Conservation (phyloP, 2,329 filamentous ascomycete species). For the Verticillium nonalfalfae region DNA sequence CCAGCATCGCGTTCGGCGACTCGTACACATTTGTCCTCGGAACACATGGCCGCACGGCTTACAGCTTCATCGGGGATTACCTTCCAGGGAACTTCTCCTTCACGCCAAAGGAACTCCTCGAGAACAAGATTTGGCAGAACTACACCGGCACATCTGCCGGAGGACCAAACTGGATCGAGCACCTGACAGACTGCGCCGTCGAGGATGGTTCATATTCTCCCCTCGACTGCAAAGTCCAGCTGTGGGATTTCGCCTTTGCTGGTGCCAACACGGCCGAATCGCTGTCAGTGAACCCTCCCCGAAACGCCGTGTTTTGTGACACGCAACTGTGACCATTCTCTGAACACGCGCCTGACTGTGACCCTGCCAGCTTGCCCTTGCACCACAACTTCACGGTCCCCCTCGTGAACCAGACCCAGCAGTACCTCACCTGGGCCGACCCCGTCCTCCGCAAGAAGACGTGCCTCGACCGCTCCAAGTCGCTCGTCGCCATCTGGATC, state of each 20-base stretch:
- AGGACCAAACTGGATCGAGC: slow-evolving; percentile 49
- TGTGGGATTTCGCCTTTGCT: slow-evolving; percentile 52
- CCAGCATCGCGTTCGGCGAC: slow-evolving; percentile 40
- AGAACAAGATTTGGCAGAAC: slow-evolving; percentile 44
- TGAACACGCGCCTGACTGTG: too few relatives aligned
- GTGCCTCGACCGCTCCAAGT: slow-evolving; percentile 23
- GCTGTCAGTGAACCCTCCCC: slow-evolving; percentile 18
- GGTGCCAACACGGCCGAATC: slow-evolving; percentile 40
- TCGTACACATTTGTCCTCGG: slow-evolving; percentile 49
- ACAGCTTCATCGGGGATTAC: slow-evolving; percentile 47
- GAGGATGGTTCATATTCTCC: slow-evolving; percentile 34
- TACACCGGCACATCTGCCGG: slow-evolving; percentile 36
- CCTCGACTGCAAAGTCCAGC: slow-evolving; percentile 33
- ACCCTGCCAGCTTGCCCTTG: slow-evolving; percentile 29
- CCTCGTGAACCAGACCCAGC: slow-evolving; percentile 41
- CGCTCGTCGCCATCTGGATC: slow-evolving; percentile 46
- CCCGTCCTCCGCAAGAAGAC: slow-evolving; percentile 23
- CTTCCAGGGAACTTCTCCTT: slow-evolving; percentile 33
- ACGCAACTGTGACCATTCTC: too few relatives aligned
- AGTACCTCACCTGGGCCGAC: slow-evolving; percentile 38
- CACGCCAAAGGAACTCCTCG: slow-evolving; percentile 33
- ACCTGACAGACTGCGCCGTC: slow-evolving; percentile 42
- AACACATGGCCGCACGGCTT: slow-evolving; percentile 40
- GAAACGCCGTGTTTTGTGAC: not conserved
- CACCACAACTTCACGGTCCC: slow-evolving; percentile 45